Evolutionary conservation across 169 alveolate species (phyloP), one percentile per base, ranked within the genome.

Genomic region (Theileria luwenshuni): DNA sequence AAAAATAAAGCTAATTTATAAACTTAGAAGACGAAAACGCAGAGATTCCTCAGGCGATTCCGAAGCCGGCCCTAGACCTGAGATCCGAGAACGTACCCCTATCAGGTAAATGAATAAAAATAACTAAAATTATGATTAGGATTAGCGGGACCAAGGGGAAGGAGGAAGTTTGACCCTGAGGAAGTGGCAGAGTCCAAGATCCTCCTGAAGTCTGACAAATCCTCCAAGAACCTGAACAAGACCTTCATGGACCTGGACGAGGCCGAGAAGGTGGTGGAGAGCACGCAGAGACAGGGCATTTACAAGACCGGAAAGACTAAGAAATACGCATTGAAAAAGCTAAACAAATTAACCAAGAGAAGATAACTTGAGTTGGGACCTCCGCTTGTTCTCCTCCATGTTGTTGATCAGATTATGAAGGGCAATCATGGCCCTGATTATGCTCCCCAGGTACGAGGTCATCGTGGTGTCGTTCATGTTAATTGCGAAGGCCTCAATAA

Each of bases 401-500:
- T 97, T 97, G 76, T 96, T 95, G 54, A 97, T 95, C 21, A 97
- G 93, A 79, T 96, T 93, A 83, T 97, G 99, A 52, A 96, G 92
- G 32, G 98, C 97, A 49, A 97, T 90, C 79, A 94, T 94, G 13
- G 98, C 86, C 63, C 98, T 85, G 59, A 96, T 85, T 45, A 96
- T 85, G 63, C 97, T 91, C 38, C 97, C 95, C 23, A 96, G 93
- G 81, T 96, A 97, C n/a, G 95, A 90, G 2, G 95, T 89, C 60
- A 96, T 87, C 94, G 95, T 91, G 52, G 94, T 91, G 85, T 97
- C 99, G 80, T 96, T 96, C 83, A 95, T 94, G 79, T 95, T 95
- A 15, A 92, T 90, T 51, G 96, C 90, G 84, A 97, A 96, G 17
- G 98, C 95, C 73, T 92, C 91, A 43, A 86, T 76, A 7, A 95